Evolutionary conservation across 1,139 yeast genomes (phyloP).

Genomic region (Zygosaccharomyces sapae): DNA sequence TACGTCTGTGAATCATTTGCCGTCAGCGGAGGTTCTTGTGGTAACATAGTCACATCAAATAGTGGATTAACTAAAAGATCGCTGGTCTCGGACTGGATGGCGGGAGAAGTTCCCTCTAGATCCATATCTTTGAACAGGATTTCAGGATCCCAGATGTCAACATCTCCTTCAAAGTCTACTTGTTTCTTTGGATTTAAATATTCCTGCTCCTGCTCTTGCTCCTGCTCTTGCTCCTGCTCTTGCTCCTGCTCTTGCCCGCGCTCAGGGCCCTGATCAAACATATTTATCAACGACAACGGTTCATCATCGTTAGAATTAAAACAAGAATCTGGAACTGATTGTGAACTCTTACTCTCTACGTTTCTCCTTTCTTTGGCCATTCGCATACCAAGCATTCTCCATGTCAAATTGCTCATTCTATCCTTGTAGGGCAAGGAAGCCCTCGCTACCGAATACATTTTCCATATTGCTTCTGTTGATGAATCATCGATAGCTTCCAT

Average conservation of each 20-base stretch:
- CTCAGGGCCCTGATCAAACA: slow-evolving; percentile 15
- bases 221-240: slow-evolving; percentile 4
- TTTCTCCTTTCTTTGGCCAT: slow-evolving; percentile 23
- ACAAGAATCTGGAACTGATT: neutral
- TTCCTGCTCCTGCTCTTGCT: slow-evolving; percentile 1
- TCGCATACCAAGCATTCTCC: slow-evolving; percentile 76
- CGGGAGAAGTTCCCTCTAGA: slow-evolving; percentile 3
- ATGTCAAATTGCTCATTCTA: slow-evolving; percentile 76
- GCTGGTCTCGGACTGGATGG: slow-evolving; percentile 1
- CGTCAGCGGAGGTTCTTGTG: slow-evolving; percentile 5
- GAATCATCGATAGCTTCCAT: slow-evolving; percentile 37
- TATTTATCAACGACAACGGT: slow-evolving; percentile 2
- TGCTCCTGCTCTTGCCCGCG: slow-evolving; percentile 12
- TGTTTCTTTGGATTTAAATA: neutral
- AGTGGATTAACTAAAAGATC: neutral
- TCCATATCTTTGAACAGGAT: neutral
- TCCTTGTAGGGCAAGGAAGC: slow-evolving; percentile 69
- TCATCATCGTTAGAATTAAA: neutral
- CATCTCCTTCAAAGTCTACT: neutral
- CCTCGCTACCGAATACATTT: slow-evolving; percentile 70
- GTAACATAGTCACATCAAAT: neutral
- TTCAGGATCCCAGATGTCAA: slow-evolving; percentile 1
- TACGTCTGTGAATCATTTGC: slow-evolving; percentile 6
- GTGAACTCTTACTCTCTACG: neutral
- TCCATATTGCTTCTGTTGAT: slow-evolving; percentile 67